Conservation (phyloP, 371 early-diverging fungal species). For the Mucor irregularis region DNA sequence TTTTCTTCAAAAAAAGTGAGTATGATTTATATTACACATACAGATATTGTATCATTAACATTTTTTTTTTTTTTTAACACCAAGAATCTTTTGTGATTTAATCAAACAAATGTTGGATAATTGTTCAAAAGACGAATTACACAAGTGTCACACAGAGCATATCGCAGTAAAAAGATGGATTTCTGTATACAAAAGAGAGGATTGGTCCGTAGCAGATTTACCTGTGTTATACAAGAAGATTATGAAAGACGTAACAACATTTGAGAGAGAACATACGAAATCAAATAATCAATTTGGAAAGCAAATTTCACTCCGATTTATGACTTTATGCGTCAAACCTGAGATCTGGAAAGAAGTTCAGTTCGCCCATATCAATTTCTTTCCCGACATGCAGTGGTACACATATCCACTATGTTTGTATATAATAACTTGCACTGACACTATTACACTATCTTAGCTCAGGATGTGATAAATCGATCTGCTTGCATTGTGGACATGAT, state of each 20-base stretch:
- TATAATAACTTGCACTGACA: background rate
- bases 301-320: conserved; percentile 18
- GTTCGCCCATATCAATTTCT: conserved; percentile 59
- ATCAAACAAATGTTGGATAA: conserved; percentile 11
- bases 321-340: conserved; percentile 25
- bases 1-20: background rate
- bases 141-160: conserved; percentile 20
- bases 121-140: conserved; percentile 12
- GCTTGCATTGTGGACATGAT: conserved; percentile 56
- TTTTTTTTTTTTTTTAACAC: too few relatives aligned
- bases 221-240: conserved; percentile 7
- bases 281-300: conserved; percentile 5
- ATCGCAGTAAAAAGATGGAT: conserved; percentile 24
- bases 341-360: conserved; percentile 66
- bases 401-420: too few relatives aligned
- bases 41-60: too few relatives aligned
- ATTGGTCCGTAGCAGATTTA: conserved; percentile 14
- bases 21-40: background rate
- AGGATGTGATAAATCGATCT: conserved; percentile 38
- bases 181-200: conserved; percentile 15
- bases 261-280: conserved; percentile 18
- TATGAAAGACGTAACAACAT: conserved; percentile 18
- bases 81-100: conserved; percentile 16
- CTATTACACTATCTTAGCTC: too few relatives aligned
- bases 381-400: conserved; percentile 57